A percentile compares a stretch with the other conserved stretches of the same genome.
phyloP scores from a whole-genome alignment of 805 yeast species.

The Schwanniomyces sp. region DNA sequence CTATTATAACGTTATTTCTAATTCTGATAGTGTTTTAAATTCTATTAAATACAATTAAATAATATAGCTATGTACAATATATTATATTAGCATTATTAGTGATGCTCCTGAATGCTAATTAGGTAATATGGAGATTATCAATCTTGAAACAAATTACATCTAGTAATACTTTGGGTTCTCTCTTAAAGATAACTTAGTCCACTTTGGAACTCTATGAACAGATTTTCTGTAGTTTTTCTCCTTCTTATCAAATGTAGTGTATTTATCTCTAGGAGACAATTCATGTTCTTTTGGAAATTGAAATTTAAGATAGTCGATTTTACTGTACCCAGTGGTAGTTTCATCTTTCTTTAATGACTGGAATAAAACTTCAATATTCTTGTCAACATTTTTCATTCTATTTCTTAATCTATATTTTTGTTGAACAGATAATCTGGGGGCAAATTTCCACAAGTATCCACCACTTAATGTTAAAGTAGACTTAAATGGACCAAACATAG shows the following conservation, averaged over 20 bases:
- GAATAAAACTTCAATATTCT: slow-evolving; percentile 65
- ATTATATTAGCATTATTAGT: not conserved
- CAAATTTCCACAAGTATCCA: slow-evolving; percentile 69
- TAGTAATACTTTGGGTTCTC: slow-evolving; percentile 73
- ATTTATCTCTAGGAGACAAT: slow-evolving; percentile 82
- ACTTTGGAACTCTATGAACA: slow-evolving; percentile 83
- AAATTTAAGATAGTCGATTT: slow-evolving; percentile 35
- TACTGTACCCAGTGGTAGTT: slow-evolving; percentile 35
- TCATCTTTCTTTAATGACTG: slow-evolving; percentile 23
- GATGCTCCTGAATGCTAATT: not conserved
- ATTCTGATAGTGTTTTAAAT: no score
- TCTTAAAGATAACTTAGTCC: slow-evolving; percentile 85
- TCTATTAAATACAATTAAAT: not conserved
- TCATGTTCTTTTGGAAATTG: slow-evolving; percentile 74
- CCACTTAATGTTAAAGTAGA: slow-evolving; percentile 57
- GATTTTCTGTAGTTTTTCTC: slow-evolving; percentile 82
- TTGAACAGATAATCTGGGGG: slow-evolving; percentile 59
- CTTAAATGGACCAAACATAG: slow-evolving; percentile 74
- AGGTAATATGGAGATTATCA: not conserved
- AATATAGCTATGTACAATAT: not conserved
- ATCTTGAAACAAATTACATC: not conserved
- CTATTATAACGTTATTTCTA: not conserved
- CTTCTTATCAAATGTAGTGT: slow-evolving; percentile 78
- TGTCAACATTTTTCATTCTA: slow-evolving; percentile 80
- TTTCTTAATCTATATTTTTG: slow-evolving; percentile 85